Conservation (phyloP, 1,284 basidiomycete species). For the Boletus sp. region DNA sequence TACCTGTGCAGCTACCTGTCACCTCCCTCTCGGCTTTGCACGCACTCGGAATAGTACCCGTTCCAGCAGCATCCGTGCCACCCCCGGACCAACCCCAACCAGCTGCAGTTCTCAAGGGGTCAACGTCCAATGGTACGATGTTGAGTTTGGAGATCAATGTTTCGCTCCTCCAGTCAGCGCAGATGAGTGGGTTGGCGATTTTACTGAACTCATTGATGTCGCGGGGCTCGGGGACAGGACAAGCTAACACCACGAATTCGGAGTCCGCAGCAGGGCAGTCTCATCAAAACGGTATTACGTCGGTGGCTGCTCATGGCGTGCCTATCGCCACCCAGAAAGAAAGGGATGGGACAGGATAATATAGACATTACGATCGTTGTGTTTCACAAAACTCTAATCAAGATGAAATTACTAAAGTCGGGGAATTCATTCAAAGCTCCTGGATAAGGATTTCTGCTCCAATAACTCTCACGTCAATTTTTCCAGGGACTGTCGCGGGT, state of each 20-base stretch:
- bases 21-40: slow-evolving; percentile 66
- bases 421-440: neutral
- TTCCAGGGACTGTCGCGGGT: neutral
- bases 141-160: slow-evolving; percentile 75
- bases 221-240: slow-evolving; percentile 27
- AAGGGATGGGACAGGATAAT: slow-evolving; percentile 26
- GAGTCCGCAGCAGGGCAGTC: slow-evolving; percentile 14
- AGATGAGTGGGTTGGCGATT: slow-evolving; percentile 70
- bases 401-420: neutral
- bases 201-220: slow-evolving; percentile 66
- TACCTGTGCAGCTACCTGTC: slow-evolving; percentile 72
- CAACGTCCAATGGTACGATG: slow-evolving; percentile 65
- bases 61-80: slow-evolving; percentile 56
- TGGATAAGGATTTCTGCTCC: neutral
- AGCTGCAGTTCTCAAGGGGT: slow-evolving; percentile 65
- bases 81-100: slow-evolving; percentile 59
- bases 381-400: slow-evolving; percentile 14
- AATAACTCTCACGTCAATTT: neutral
- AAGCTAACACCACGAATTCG: slow-evolving; percentile 15
- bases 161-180: slow-evolving; percentile 60
- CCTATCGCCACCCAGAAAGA: slow-evolving; percentile 19
- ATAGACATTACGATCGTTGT: slow-evolving; percentile 21
- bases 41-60: slow-evolving; percentile 69
- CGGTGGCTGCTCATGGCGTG: slow-evolving; percentile 3
- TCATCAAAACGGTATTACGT: slow-evolving; percentile 19